These are phyloP conservation scores for Suillus spraguei DNA, from an alignment of 768 basidiomycete genomes.

Conservation along the genomic window DNA sequence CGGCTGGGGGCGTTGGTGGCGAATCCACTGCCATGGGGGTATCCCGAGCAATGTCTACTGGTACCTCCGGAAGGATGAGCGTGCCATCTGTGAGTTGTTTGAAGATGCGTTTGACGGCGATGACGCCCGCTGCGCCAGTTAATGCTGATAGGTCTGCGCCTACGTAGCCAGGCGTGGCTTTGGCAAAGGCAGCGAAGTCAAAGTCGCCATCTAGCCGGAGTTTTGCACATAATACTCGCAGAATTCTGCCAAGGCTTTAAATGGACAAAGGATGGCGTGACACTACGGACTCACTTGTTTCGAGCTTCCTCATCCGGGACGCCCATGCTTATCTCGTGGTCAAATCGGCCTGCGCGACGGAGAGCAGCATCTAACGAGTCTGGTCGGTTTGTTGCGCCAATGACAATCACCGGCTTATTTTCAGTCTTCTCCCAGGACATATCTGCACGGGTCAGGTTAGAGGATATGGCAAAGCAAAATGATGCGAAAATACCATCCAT, in stretches of 20 bases:
- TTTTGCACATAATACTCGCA: constrained; percentile 82
- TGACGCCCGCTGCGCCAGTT: constrained; percentile 91
- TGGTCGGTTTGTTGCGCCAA: constrained; percentile 95
- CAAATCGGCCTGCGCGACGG: constrained; percentile 91
- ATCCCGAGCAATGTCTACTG: constrained; percentile 25
- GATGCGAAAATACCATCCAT: constrained; percentile 78
- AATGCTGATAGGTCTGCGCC: constrained; percentile 92
- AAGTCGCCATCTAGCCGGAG: constrained; percentile 87
- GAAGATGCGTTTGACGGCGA: constrained; percentile 97
- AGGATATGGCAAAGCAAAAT: background rate
- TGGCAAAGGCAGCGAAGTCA: constrained; percentile 82
- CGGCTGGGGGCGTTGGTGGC: constrained; percentile 20
- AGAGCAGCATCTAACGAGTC: constrained; percentile 95
- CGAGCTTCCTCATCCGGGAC: constrained; percentile 93
- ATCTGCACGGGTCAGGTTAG: constrained; percentile 51
- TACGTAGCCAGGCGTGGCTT: constrained; percentile 95
- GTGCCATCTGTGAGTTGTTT: constrained; percentile 71
- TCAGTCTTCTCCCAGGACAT: constrained; percentile 95
- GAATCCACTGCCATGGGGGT: constrained; percentile 42
- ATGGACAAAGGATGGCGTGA: background rate
- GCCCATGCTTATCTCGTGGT: constrained; percentile 97
- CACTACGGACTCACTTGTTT: constrained; percentile 66
- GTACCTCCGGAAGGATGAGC: constrained; percentile 51
- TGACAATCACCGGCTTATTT: constrained; percentile 90
- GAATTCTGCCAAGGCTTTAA: constrained; percentile 59